phyloP scores from a whole-genome alignment of 2,329 filamentous ascomycete genomes.

The Talaromyces sp. region DNA sequence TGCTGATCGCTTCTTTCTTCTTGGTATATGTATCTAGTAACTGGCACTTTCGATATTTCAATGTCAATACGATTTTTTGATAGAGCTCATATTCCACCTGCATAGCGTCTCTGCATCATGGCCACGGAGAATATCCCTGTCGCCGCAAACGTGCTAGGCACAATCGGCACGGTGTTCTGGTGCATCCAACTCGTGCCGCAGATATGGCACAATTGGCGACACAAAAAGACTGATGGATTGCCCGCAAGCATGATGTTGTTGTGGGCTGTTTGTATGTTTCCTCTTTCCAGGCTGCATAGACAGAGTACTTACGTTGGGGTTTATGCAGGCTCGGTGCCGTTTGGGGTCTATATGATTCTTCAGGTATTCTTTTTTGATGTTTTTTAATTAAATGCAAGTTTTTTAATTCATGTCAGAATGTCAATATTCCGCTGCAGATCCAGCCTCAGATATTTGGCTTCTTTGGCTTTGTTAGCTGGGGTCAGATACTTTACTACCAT shows the following conservation, averaged over 20 bases:
- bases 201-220: conserved; percentile 62
- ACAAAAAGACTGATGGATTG: conserved; percentile 60
- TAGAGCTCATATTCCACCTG: background rate
- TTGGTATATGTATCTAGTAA: background rate
- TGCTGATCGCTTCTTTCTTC: background rate
- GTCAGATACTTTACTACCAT: conserved; percentile 52
- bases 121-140: conserved; percentile 28
- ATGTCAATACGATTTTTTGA: background rate
- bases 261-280: conserved; percentile 53
- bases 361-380: conserved; percentile 35
- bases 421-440: conserved; percentile 54
- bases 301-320: background rate
- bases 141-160: conserved; percentile 38
- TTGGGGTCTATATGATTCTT: conserved; percentile 52
- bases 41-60: background rate
- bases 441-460: conserved; percentile 54
- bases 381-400: background rate
- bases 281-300: background rate
- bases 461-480: conserved; percentile 51
- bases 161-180: conserved; percentile 42
- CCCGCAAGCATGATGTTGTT: conserved; percentile 61
- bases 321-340: conserved; percentile 42
- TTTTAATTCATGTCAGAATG: conserved; percentile 39
- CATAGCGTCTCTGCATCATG: conserved; percentile 9
- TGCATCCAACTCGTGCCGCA: conserved; percentile 40